Conservation (phyloP, 345 rosid genomes). For the Acer campestre region DNA sequence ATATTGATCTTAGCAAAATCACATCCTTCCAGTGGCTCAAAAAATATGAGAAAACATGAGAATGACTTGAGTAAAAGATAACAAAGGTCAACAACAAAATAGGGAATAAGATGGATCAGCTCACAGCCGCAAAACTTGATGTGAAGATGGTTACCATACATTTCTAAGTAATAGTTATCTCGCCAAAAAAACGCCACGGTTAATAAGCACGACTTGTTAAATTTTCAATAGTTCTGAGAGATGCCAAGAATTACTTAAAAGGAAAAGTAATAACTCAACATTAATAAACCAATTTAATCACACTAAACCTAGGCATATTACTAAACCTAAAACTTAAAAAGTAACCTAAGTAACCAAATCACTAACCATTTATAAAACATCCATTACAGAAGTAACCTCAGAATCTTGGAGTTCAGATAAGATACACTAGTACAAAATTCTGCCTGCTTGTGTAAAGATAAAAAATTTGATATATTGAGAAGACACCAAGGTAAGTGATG, state of each 20-base stretch:
- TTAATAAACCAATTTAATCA: not conserved
- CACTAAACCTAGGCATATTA: not conserved
- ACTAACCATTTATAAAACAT: not conserved
- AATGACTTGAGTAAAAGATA: not conserved
- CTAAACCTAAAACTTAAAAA: not conserved
- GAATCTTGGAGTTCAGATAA: not conserved
- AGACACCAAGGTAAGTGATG: not conserved
- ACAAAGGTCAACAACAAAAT: not conserved
- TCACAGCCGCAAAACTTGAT: not conserved
- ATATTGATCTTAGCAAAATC: not conserved
- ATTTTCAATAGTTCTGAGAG: not conserved
- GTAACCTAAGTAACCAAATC: not conserved
- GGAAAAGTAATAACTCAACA: not conserved
- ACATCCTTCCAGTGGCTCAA: slow-evolving; percentile 7
- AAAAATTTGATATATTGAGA: not conserved
- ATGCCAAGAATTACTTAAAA: not conserved
- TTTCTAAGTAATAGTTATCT: not conserved
- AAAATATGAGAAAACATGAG: not conserved
- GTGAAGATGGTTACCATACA: not conserved
- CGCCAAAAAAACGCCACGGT: not conserved
- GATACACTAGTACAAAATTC: not conserved
- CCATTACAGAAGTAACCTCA: not conserved
- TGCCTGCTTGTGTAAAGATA: not conserved
- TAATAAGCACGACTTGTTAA: not conserved
- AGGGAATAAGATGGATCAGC: not conserved